Base-by-base conservation (phyloP, 2,329 filamentous ascomycete species). In the Huntiella bhutanensis region DNA sequence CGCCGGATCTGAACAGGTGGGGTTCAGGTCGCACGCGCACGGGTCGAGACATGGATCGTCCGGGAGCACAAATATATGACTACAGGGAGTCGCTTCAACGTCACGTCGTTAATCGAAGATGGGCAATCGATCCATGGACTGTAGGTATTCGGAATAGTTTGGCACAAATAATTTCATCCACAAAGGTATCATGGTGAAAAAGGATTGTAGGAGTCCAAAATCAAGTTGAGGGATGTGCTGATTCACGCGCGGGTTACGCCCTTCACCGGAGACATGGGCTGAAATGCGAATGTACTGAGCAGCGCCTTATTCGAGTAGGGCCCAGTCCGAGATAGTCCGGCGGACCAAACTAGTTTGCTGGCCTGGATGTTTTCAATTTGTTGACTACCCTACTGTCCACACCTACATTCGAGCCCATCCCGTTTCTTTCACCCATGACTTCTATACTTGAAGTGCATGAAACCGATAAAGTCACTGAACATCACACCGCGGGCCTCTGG, bases 131-230 rank as follows among this genome's bases (percentile, higher is more conserved):
- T 16, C 3, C 16, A 16, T 16, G 49, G 73, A 72, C 0, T 79
- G 80, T 2, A 64, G 69, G 41, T 82, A 87, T 42, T 67, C 82
- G 49, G 84, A 82, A 56, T 87, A 82, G 82, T 84, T 82, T 54
- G 82, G 68, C 12, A 85, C 80, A 1, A 85, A 78, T 54, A 86
- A 82, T 10, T 10, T 82, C 87, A 80, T 86, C 13, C 77, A 87
- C 55, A 80, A 86, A 51, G 43, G 43, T n/a, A 68, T 76, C 37
- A 77, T 86, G 3, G 69, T 81, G 55, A 71, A 78, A 76, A 80
- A 49, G 67, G 80, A 51, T 78, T 78, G 12, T 75, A 74, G 51
- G 69, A 75, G 48, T 80, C 72, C 13, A 69, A 76, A n/a, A 73
- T 80, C 54, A 80, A 85, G 55, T 66, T 88, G 0, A 65, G 77